Evolutionary conservation across 352 stramenopile species (phyloP).

Genomic region (Phytophthora pinifolia): DNA sequence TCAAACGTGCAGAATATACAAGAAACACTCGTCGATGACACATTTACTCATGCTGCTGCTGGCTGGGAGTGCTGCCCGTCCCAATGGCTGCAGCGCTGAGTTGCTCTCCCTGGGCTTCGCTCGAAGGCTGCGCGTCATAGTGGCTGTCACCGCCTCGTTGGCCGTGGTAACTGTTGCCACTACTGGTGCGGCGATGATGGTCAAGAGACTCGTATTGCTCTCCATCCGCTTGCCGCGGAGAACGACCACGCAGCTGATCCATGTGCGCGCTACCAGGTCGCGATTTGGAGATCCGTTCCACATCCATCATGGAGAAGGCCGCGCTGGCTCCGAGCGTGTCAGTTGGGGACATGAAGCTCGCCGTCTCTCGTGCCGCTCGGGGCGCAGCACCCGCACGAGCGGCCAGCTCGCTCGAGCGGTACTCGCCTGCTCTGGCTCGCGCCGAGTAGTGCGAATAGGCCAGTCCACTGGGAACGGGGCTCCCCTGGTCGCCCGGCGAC

Average conservation of each 20-base stretch:
- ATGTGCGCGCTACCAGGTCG: conserved; percentile 14
- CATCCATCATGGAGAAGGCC: conserved; percentile 68
- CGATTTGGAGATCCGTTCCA: conserved; percentile 47
- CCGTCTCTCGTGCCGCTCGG: conserved; percentile 27
- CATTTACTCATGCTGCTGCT: conserved; percentile 20
- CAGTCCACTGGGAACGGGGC: conserved; percentile 17
- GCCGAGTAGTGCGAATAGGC: conserved; percentile 26
- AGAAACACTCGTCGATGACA: too few species aligned
- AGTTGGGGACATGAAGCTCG: conserved; percentile 27
- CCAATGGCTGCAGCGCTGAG: neutral
- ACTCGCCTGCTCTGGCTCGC: conserved; percentile 21
- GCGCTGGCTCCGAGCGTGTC: conserved; percentile 25
- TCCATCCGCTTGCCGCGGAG: conserved; percentile 18
- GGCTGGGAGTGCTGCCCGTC: neutral
- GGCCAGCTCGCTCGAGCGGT: conserved; percentile 5
- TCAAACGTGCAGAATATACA: too few species aligned
- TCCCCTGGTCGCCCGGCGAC: conserved; percentile 15
- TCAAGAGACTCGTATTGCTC: conserved; percentile 15
- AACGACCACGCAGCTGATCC: conserved; percentile 24
- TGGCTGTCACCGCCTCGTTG: conserved; percentile 22
- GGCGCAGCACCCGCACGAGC: conserved; percentile 4
- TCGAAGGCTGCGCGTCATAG: conserved; percentile 15
- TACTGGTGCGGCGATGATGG: conserved; percentile 17
- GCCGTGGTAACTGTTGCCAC: conserved; percentile 25
- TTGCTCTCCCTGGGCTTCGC: conserved; percentile 18